These are phyloP conservation scores for Acrocalymma vagum DNA, from an alignment of 2,329 filamentous ascomycete species.

Conservation along the genomic window DNA sequence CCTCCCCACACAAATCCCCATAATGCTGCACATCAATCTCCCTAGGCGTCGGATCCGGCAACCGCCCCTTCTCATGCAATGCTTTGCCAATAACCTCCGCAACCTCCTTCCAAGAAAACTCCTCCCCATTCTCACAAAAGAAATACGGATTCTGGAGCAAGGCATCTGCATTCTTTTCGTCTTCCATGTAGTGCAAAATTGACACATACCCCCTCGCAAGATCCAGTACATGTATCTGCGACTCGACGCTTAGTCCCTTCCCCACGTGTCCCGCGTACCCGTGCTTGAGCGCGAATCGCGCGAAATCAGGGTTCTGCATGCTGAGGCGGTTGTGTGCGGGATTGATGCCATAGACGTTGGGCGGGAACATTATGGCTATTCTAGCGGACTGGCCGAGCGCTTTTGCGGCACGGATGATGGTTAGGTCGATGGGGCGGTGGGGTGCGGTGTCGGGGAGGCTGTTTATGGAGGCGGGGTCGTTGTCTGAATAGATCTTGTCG, in stretches of 20 bases:
- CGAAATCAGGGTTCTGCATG: conserved; percentile 58
- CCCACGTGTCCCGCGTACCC: conserved; percentile 57
- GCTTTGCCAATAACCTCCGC: conserved; percentile 92
- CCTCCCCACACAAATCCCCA: conserved; percentile 50
- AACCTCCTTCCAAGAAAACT: conserved; percentile 67
- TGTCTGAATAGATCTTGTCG: conserved; percentile 55
- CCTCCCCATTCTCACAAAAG: conserved; percentile 57
- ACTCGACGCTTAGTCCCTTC: conserved; percentile 52
- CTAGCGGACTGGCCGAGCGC: conserved; percentile 52
- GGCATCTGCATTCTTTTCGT: conserved; percentile 29
- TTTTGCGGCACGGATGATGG: conserved; percentile 49
- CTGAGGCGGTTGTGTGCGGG: conserved; percentile 50
- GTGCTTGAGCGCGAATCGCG: conserved; percentile 58
- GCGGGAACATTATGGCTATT: conserved; percentile 58
- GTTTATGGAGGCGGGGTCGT: conserved; percentile 51
- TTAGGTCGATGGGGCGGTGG: conserved; percentile 57
- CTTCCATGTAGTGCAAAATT: conserved; percentile 57
- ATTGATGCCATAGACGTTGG: conserved; percentile 58
- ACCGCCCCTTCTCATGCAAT: conserved; percentile 85
- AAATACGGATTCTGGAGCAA: conserved; percentile 58
- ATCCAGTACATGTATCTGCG: conserved; percentile 58
- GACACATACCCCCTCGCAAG: conserved; percentile 56
- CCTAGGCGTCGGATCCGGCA: conserved; percentile 72
- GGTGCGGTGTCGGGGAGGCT: conserved; percentile 52
- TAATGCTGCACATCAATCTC: conserved; percentile 49